Base-by-base conservation (phyloP, 495 filamentous ascomycete genomes). In the Hypoxylon fuscum region DNA sequence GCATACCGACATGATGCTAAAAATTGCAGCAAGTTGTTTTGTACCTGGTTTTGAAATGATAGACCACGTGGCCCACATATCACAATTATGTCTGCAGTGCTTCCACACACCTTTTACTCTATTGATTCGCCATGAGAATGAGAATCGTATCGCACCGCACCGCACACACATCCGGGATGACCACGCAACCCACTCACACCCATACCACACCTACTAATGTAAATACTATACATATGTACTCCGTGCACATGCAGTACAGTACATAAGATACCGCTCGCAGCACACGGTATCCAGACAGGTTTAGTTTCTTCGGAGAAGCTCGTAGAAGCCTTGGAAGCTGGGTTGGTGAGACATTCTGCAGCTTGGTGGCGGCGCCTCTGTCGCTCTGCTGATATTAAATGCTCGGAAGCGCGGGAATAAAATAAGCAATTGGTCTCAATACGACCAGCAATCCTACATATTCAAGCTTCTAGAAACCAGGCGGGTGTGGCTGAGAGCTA, bases 41-140 rank as follows among this genome's bases (percentile, higher is more conserved):
- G 43, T 51, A 46, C 31, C 35, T 42, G 25, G 34, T 58, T 46
- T 38, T 55, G 44, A 27, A 49, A 55, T 31, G 29, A 64, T 35
- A 7, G 25, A 40, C 62, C 62, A 65, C 50, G 62, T 65, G 62
- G 62, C 25, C 51, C 55, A 51, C 51, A 60, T 38, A 50, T 37
- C 32, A 21, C 47, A 32, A 34, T 20, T 0, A n/a, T n/a, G n/a
- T 27, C 45, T 25, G 20, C 20, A 43, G 40, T 25, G 41, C 41
- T 43, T 22, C n/a, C n/a, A n/a, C 41, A 43, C 41, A 43, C 41
- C 41, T 7, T 17, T 41, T 22, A 9, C 41, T 23, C 8, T 11
- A 1, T 25, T 15, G 4, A 2, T 18, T 15, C 15, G 8, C 15
- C 34, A n/a, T n/a, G n/a, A n/a, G 34, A 37, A 37, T 37, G 34